Percentiles rank a stretch among this genome's conserved stretches.
Conservation (phyloP, 495 filamentous ascomycete genomes). For the Penicillium longicatenatum region DNA sequence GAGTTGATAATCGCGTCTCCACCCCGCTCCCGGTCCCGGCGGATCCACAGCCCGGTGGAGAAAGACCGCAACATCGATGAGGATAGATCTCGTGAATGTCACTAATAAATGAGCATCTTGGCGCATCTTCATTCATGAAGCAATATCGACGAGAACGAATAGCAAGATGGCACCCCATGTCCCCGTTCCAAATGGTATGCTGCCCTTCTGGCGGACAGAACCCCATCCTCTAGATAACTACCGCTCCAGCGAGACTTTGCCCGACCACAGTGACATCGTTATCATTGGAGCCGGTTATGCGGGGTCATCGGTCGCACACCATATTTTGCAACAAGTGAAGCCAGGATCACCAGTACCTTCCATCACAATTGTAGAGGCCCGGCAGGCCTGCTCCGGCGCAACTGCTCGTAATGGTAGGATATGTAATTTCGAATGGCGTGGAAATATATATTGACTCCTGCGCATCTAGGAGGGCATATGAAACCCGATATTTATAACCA, state of each 20-base stretch:
- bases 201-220: constrained; percentile 74
- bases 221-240: constrained; percentile 55
- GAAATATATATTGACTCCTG: neutral
- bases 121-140: neutral
- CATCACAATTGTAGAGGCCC: constrained; percentile 76
- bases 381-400: constrained; percentile 80
- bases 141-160: neutral
- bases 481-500: constrained; percentile 39
- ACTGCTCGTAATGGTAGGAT: constrained; percentile 61
- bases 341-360: constrained; percentile 32
- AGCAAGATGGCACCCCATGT: constrained; percentile 14
- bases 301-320: constrained; percentile 65
- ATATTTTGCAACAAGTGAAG: constrained; percentile 51
- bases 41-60: constrained; percentile 9
- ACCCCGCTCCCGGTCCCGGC: constrained; percentile 9
- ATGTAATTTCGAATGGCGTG: neutral
- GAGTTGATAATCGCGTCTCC: neutral
- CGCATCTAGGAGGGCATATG: constrained; percentile 34
- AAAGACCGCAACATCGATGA: neutral
- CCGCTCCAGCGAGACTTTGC: constrained; percentile 64
- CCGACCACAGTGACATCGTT: constrained; percentile 62
- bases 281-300: constrained; percentile 75
- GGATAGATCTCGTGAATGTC: neutral
- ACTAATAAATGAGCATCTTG: constrained; percentile 7
- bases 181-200: constrained; percentile 53